Base-by-base conservation (phyloP, 768 basidiomycete genomes). In the Gyrodon lividus region DNA sequence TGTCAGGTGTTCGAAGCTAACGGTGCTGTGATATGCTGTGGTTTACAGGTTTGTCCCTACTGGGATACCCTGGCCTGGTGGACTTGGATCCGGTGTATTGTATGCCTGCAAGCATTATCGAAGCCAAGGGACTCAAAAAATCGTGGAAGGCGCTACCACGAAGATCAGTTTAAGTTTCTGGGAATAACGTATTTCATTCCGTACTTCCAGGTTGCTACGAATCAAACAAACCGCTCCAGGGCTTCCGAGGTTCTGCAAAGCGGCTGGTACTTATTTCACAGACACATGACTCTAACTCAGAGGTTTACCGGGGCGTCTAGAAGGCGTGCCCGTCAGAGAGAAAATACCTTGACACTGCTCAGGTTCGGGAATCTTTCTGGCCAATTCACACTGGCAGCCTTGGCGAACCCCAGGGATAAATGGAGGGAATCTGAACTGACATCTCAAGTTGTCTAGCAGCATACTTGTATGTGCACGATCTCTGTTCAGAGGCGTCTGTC, bases 21-120 rank as follows among this genome's bases (percentile, higher is more conserved):
- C 22, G 22, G 20, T 24, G 20, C 9, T 14, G 26, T 19, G 14
- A 24, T 24, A 24, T 23, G n/a, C 9, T 17, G 26, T 19, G n/a
- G 42, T 30, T 46, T 2, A 30, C 55, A 87, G 94, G 93, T 1
- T 77, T 99, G 24, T 94, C 93, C 0, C 73, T 98, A 14, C 75
- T 98, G 12, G 92, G 92, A 16, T 95, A 93, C 61, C 88, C 90
- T 0, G 87, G 83, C 2, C 70, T 99, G 19, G 76, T 82, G 14
- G 90, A 92, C 57, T 71, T 98, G 37, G 97, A 98, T 65, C 96
- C 96, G 0, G 87, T 97, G 19, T 97, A 94, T 63, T 98, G 96
- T 72, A 93, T 98, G 93, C 96, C 93, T 7, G 87, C 87, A 1
- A 66, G 65, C 10, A 60, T 93, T 7, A 90, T 92, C 38, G 83